Evolutionary conservation across 1,284 basidiomycete genomes (phyloP), one percentile per base, ranked within the genome.

Genomic region (Leccinum pachyderme): DNA sequence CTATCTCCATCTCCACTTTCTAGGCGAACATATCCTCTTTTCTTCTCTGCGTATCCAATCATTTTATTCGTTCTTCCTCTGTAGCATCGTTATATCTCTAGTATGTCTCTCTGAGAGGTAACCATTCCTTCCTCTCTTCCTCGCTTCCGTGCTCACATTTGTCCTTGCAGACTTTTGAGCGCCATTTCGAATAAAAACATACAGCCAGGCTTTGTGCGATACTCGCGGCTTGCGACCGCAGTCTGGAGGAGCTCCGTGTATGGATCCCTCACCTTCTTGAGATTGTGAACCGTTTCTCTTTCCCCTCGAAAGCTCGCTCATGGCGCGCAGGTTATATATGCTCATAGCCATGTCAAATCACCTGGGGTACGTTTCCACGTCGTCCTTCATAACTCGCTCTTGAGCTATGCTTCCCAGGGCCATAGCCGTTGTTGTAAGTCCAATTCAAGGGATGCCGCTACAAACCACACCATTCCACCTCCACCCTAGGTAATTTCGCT

Each of bases 281-380:
- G 86, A 74, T 66, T 89, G 86, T 88, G 65, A 66, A 84, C 12
- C 2, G 8, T 46, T 27, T 13, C 24, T 32, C 39, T 15, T 44
- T 47, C 43, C 37, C 35, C 4, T 25, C 32, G 22, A n/a, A 4
- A 22, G 15, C 47, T n/a, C 47, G 57, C 48, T 32, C 48, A 41
- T 12, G 54, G 5, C 25, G 33, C 41, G 35, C 52, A 87, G 86
- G 57, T 69, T 80, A 55, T 89, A 89, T 64, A 88, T 89, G 86
- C 77, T 89, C 15, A 73, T 84, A 55, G 78, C 82, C 13, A 88
- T 88, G 86, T 80, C 83, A 24, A 81, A 85, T 60, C 81, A 86
- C 55, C 56, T 81, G 27, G 80, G 83, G 85, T 87, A 64, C 71
- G 86, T 67, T 27, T 35, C 45, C 32, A 25, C 32, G 7, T 12